Base-by-base conservation (phyloP, 2,329 filamentous ascomycete genomes). In the Geosmithia flava region DNA sequence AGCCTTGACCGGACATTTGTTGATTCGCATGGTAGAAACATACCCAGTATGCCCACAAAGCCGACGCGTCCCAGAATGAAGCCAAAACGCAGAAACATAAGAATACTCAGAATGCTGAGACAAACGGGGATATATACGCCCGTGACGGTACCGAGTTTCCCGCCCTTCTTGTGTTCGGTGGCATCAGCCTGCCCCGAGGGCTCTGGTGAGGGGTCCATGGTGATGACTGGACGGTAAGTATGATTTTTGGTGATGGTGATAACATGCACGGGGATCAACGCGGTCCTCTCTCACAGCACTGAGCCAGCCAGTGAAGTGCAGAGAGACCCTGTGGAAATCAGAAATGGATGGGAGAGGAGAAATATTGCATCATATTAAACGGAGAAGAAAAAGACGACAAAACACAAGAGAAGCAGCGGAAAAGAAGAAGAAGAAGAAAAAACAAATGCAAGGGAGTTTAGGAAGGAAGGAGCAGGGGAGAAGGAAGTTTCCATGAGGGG, bases 81-180 rank as follows among this genome's bases (percentile, higher is more conserved):
- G 20, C 88, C 87, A 62, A 95, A 95, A 20, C 88, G 80, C 56
- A 95, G 71, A 66, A 95, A 95, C 87, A 95, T 94, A 52, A 95
- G 75, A 64, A 95, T 94, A 56, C 86, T 91, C 54, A 94, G 68
- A 42, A 95, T 88, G 63, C 93, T 95, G 54, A 94, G 71, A 52
- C 83, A 90, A n/a, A 88, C 88, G 1, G 88, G 88, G 16, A 95
- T 85, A 62, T 89, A 95, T 45, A 94, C 85, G 7, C 85, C 85
- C 3, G 81, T 86, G 54, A 88, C 80, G 8, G 80, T 82, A 39
- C 85, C 85, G 49, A 94, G 72, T 66, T 93, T 93, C 55, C 75
- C 59, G 52, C 62, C 65, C 56, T 66, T 70, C 50, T 53, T 62
- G 30, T 55, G 56, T 27, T 69, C 68, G 58, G 64, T 19, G 20